phyloP scores from a whole-genome alignment of 1,139 yeast genomes.

The Komagataea norvegica region DNA sequence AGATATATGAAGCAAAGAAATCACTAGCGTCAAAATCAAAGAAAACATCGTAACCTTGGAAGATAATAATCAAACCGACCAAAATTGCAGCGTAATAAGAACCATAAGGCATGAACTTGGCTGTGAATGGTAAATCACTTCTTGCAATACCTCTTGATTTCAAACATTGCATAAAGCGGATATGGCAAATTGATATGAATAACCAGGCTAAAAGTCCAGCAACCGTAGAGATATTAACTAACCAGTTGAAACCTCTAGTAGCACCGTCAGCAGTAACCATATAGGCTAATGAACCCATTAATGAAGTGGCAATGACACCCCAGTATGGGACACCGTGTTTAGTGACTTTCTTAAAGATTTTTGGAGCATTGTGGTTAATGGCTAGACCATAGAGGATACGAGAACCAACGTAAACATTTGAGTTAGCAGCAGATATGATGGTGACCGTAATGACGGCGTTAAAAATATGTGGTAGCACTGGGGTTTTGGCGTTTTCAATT shows the following conservation, averaged over 20 bases:
- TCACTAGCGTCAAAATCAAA: constrained; percentile 47
- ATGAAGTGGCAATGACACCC: constrained; percentile 54
- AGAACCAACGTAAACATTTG: constrained; percentile 76
- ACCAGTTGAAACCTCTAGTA: constrained; percentile 72
- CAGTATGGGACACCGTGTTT: constrained; percentile 63
- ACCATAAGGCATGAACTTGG: constrained; percentile 57
- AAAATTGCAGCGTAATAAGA: constrained; percentile 52
- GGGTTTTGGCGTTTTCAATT: constrained; percentile 64
- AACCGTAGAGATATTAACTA: constrained; percentile 74
- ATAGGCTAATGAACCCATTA: constrained; percentile 63
- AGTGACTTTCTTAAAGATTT: constrained; percentile 46
- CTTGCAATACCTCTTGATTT: constrained; percentile 55
- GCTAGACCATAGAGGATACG: constrained; percentile 67
- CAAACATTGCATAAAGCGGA: constrained; percentile 62
- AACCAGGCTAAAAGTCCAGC: constrained; percentile 77
- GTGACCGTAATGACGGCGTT: constrained; percentile 70
- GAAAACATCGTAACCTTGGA: constrained; percentile 69
- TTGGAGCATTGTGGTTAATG: constrained; percentile 57
- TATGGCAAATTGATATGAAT: constrained; percentile 58
- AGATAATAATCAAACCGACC: constrained; percentile 48
- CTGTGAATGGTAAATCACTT: constrained; percentile 65
- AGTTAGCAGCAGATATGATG: constrained; percentile 74
- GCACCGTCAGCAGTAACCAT: constrained; percentile 56
- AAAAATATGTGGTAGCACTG: constrained; percentile 63
- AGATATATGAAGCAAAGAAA: constrained; percentile 65